phyloP scores from a whole-genome alignment of 2,329 filamentous ascomycete genomes.

The Lasiodiplodia theobromae region DNA sequence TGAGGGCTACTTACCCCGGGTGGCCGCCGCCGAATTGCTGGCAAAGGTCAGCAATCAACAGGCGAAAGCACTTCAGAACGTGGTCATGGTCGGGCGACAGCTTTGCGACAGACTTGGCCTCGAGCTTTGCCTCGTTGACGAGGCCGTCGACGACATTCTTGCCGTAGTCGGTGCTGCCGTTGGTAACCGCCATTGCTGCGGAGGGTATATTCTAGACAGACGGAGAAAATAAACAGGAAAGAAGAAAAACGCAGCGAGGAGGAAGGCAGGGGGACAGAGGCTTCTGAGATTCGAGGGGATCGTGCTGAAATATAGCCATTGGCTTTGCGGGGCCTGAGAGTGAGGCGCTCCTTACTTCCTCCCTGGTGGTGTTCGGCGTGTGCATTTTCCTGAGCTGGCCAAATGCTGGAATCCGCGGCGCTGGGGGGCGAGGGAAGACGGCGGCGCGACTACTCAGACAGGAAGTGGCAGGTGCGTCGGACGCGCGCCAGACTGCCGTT shows the following conservation, averaged over 20 bases:
- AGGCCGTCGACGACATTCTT: conserved; percentile 37
- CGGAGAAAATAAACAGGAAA: neutral
- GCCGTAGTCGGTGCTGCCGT: conserved; percentile 36
- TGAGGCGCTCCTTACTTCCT: neutral
- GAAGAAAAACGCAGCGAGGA: neutral
- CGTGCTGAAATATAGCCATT: conserved; percentile 11
- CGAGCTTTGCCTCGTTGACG: conserved; percentile 37
- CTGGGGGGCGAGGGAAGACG: neutral
- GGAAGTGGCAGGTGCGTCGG: neutral
- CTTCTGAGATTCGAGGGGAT: neutral
- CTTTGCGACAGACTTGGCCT: conserved; percentile 32
- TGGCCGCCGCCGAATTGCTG: conserved; percentile 75
- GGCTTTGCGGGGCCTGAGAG: conserved; percentile 4
- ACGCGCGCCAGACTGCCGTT: neutral
- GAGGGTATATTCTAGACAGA: neutral
- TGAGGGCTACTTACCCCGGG: conserved; percentile 60
- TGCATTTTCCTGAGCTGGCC: neutral
- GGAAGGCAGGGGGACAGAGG: neutral
- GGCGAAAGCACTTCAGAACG: conserved; percentile 66
- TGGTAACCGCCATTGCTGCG: conserved; percentile 19
- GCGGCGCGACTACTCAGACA: neutral
- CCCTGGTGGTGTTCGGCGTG: neutral
- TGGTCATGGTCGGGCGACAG: conserved; percentile 52
- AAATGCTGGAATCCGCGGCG: neutral
- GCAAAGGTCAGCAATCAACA: conserved; percentile 72